These are phyloP conservation scores for Zopfia rhizophila DNA, from an alignment of 2,329 filamentous ascomycete genomes.

Conservation along the genomic window DNA sequence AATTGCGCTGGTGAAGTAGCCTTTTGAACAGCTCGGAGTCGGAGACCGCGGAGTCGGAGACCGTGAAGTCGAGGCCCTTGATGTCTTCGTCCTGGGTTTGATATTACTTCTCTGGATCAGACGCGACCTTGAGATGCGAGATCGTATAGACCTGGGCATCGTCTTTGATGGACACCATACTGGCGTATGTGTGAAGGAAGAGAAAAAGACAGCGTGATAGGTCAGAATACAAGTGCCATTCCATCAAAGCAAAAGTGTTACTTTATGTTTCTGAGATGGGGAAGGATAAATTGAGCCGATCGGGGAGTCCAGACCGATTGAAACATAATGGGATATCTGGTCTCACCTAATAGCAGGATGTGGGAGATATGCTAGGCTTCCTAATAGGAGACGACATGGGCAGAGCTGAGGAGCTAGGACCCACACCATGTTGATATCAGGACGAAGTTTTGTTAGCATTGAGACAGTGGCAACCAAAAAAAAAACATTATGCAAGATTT, in stretches of 20 bases:
- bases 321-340: too few species aligned
- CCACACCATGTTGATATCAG: too few species aligned
- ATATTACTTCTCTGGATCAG: slow-evolving; percentile 16
- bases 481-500: slow-evolving; percentile 20
- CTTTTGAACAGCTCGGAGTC: slow-evolving; percentile 24
- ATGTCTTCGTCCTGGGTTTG: slow-evolving; percentile 19
- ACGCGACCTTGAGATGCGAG: slow-evolving; percentile 18
- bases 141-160: slow-evolving; percentile 10
- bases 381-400: too few species aligned
- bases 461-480: not conserved
- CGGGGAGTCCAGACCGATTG: slow-evolving; percentile 5
- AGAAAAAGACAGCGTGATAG: slow-evolving; percentile 1
- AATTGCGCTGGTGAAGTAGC: slow-evolving; percentile 27
- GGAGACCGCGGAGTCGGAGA: slow-evolving; percentile 28
- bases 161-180: slow-evolving; percentile 14
- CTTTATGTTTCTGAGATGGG: slow-evolving; percentile 8
- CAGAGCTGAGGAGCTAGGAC: too few species aligned
- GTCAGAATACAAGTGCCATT: not conserved
- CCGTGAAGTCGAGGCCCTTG: slow-evolving; percentile 27
- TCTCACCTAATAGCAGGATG: too few species aligned
- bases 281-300: slow-evolving; percentile 22
- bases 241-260: too few species aligned
- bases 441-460: not conserved
- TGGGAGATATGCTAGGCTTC: too few species aligned
- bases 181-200: not conserved